Evolutionary conservation across 2,329 filamentous ascomycete genomes (phyloP).

Genomic region (Annulohypoxylon truncatum): DNA sequence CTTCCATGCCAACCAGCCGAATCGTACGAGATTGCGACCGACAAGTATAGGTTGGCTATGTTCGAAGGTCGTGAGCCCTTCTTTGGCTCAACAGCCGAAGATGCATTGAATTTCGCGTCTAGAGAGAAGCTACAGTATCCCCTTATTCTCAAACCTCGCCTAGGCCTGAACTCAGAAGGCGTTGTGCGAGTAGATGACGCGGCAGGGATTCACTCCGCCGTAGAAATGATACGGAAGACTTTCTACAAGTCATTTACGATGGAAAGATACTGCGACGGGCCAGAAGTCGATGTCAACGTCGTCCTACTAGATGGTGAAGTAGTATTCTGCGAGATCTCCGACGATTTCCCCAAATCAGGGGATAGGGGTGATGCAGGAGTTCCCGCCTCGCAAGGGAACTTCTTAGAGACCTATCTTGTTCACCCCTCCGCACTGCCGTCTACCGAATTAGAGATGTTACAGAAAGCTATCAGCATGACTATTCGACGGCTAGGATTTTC

Average conservation of each 20-base stretch:
- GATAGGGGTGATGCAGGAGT: conserved; percentile 29
- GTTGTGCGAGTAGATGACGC: conserved; percentile 43
- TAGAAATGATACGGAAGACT: conserved; percentile 34
- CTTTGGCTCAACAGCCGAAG: conserved; percentile 38
- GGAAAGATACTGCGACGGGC: conserved; percentile 46
- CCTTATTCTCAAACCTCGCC: conserved; percentile 47
- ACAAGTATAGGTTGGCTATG: conserved; percentile 44
- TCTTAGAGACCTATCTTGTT: conserved; percentile 47
- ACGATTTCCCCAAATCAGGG: conserved; percentile 47
- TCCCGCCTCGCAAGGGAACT: conserved; percentile 34
- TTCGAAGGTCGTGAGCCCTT: conserved; percentile 41
- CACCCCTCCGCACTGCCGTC: conserved; percentile 46
- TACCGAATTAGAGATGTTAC: conserved; percentile 37
- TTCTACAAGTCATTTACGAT: conserved; percentile 42
- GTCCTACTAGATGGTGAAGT: conserved; percentile 45
- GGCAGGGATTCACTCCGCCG: conserved; percentile 23
- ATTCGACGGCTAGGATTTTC: conserved; percentile 42
- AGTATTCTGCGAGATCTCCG: conserved; percentile 47
- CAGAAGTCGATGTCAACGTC: conserved; percentile 48
- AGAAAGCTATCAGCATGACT: conserved; percentile 33
- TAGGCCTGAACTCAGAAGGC: conserved; percentile 47
- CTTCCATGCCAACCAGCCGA: conserved; percentile 39
- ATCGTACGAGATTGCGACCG: conserved; percentile 45
- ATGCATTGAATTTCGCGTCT: conserved; percentile 33
- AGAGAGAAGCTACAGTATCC: conserved; percentile 40